These are phyloP conservation scores for Ocimum tenuiflorum DNA, from an alignment of 257 asterid species.

Conservation along the genomic window DNA sequence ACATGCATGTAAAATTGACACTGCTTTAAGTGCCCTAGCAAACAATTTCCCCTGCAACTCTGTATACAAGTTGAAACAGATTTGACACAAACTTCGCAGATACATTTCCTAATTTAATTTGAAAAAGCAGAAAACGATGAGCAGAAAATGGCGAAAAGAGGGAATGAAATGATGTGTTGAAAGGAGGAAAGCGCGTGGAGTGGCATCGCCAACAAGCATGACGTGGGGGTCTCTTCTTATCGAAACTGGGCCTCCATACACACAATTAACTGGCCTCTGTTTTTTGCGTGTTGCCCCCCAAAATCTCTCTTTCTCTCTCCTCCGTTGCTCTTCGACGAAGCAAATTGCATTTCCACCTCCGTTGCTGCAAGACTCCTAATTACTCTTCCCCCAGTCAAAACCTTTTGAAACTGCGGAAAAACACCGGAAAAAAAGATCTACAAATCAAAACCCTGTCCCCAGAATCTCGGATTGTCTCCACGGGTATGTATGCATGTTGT, in stretches of 20 bases:
- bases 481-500: conserved; percentile 32
- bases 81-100: too few species aligned
- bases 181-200: conserved; percentile 20
- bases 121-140: not conserved
- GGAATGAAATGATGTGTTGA: not conserved
- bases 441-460: conserved; percentile 2
- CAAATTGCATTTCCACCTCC: conserved; percentile 35
- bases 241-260: conserved; percentile 49
- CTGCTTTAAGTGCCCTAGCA: too few species aligned
- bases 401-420: conserved; percentile 10
- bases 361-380: conserved; percentile 8
- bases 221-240: conserved; percentile 25
- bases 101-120: too few species aligned
- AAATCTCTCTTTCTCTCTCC: conserved; percentile 15
- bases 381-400: conserved; percentile 21
- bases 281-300: conserved; percentile 40
- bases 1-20: too few species aligned
- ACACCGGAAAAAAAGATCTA: conserved; percentile 1
- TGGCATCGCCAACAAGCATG: not conserved
- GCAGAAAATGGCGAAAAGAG: not conserved
- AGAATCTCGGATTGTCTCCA: conserved; percentile 23
- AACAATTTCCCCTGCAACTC: too few species aligned
- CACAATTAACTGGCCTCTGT: conserved; percentile 26
- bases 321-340: conserved; percentile 36
- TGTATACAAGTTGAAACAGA: too few species aligned